Conservation (phyloP, 768 basidiomycete genomes). For the Rhodosporidiobolus sp. region DNA sequence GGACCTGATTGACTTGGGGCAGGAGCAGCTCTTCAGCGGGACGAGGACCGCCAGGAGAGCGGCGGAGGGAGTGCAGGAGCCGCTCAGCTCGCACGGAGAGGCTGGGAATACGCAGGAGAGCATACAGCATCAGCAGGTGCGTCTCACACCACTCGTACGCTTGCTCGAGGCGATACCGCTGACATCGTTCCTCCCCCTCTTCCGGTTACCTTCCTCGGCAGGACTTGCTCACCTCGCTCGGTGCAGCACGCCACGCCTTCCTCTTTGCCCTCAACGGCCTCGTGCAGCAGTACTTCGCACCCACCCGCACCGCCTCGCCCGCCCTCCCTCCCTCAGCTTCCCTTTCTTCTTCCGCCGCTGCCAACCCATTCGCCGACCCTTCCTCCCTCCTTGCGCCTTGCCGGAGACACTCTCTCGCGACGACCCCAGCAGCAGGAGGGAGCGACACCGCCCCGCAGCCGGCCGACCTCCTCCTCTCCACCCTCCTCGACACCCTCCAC, state of each 20-base stretch:
- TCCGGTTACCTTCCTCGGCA: background rate
- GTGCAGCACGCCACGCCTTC: conserved; percentile 32
- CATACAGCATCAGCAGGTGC: too few relatives aligned
- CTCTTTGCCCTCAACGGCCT: conserved; percentile 27
- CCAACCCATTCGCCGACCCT: conserved; percentile 16
- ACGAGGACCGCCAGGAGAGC: background rate
- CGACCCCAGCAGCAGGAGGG: conserved; percentile 49
- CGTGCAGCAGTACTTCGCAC: conserved; percentile 1
- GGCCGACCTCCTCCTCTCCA: conserved; percentile 63
- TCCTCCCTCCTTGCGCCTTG: conserved; percentile 16
- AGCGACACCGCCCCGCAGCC: conserved; percentile 54
- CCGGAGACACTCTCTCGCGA: conserved; percentile 73
- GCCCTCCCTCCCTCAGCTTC: too few relatives aligned
- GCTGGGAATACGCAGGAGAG: too few relatives aligned
- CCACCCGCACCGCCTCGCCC: background rate
- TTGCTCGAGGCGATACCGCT: background rate
- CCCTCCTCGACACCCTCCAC: conserved; percentile 64
- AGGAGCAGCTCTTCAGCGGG: conserved; percentile 32
- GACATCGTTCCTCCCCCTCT: accelerated
- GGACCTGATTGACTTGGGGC: conserved; percentile 26
- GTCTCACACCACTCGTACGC: too few relatives aligned
- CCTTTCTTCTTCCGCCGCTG: conserved; percentile 6
- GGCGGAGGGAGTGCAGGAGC: background rate
- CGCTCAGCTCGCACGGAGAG: too few relatives aligned
- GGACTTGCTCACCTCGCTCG: conserved; percentile 22